Percentiles rank a stretch among this genome's conserved stretches.
Evolutionary conservation across 352 stramenopile species (phyloP).

Genomic region (Pseudoperonospora humuli): DNA sequence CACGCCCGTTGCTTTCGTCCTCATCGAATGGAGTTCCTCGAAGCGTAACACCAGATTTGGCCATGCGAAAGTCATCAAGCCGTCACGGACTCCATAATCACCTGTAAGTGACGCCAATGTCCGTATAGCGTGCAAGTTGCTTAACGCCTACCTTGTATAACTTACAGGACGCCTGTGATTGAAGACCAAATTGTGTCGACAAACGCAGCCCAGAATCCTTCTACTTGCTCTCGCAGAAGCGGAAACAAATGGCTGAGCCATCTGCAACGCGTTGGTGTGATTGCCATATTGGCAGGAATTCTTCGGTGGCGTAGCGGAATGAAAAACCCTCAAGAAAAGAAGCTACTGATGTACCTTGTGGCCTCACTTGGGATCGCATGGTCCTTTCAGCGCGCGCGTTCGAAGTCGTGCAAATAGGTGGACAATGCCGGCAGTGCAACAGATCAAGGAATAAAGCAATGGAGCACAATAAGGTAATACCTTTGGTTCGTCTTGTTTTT

Average conservation of each 20-base stretch:
- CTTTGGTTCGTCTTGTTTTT: constrained; percentile 3
- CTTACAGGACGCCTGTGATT: constrained; percentile 46
- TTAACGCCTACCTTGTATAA: not conserved
- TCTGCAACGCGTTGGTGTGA: constrained; percentile 32
- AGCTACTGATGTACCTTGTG: constrained; percentile 52
- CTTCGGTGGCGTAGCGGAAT: constrained; percentile 44
- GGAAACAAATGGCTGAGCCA: constrained; percentile 27
- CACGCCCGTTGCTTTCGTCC: constrained; percentile 43
- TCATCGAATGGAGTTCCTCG: constrained; percentile 37
- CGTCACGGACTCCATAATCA: constrained; percentile 42
- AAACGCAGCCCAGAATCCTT: constrained; percentile 18
- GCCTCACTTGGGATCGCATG: constrained; percentile 52
- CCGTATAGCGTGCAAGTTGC: not conserved
- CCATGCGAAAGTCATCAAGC: constrained; percentile 47
- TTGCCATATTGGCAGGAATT: constrained; percentile 31
- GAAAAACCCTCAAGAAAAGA: constrained; percentile 43
- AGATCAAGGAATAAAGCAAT: not conserved
- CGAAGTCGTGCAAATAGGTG: constrained; percentile 26
- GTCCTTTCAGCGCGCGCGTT: constrained; percentile 43
- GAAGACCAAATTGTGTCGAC: constrained; percentile 41
- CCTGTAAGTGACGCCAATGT: constrained; percentile 29
- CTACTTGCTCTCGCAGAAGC: constrained; percentile 12
- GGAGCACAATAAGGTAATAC: constrained; percentile 5
- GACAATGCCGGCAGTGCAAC: not conserved
- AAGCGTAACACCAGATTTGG: constrained; percentile 35